A percentile compares a stretch with the other conserved stretches of the same genome.
phyloP scores from a whole-genome alignment of 1,284 basidiomycete species.

The Xerocomus minutiporus region DNA sequence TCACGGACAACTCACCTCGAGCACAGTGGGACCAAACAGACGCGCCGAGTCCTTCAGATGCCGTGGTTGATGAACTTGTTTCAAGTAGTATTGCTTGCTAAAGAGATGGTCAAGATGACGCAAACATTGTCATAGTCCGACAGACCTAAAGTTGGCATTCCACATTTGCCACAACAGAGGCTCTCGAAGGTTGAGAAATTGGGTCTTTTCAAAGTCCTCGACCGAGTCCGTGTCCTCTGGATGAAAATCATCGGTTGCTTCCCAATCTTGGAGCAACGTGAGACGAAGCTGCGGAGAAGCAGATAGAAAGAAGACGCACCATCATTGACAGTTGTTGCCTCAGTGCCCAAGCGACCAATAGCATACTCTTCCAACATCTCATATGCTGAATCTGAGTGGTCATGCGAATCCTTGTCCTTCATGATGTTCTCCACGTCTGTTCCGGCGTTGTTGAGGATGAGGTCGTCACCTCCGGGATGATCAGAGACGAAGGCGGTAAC shows the following conservation, averaged over 20 bases:
- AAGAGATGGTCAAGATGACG: slow-evolving; percentile 6
- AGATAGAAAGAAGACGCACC: slow-evolving; percentile 44
- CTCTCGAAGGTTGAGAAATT: slow-evolving; percentile 89
- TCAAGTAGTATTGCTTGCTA: slow-evolving; percentile 92
- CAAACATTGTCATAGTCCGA: not conserved
- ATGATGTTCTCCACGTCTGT: slow-evolving; percentile 80
- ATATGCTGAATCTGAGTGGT: slow-evolving; percentile 91
- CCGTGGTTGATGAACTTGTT: slow-evolving; percentile 95
- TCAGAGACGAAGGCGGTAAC: slow-evolving; percentile 71
- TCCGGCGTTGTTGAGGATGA: slow-evolving; percentile 78
- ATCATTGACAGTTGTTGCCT: slow-evolving; percentile 74
- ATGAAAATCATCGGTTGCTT: slow-evolving; percentile 81
- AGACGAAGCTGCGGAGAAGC: slow-evolving; percentile 1
- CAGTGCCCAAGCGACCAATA: slow-evolving; percentile 75
- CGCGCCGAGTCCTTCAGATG: slow-evolving; percentile 85
- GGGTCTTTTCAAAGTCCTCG: slow-evolving; percentile 80
- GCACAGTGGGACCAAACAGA: slow-evolving; percentile 77
- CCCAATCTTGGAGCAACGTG: slow-evolving; percentile 60
- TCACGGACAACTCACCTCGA: slow-evolving; percentile 57
- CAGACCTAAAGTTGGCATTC: slow-evolving; percentile 72
- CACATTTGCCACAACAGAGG: slow-evolving; percentile 86
- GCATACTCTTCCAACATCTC: slow-evolving; percentile 87
- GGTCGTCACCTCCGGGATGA: slow-evolving; percentile 85
- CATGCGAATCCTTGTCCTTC: slow-evolving; percentile 81
- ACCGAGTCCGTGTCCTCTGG: slow-evolving; percentile 81